phyloP scores from a whole-genome alignment of 192 early-diverging fungal genomes.

The Neocallimastix lanati region DNA sequence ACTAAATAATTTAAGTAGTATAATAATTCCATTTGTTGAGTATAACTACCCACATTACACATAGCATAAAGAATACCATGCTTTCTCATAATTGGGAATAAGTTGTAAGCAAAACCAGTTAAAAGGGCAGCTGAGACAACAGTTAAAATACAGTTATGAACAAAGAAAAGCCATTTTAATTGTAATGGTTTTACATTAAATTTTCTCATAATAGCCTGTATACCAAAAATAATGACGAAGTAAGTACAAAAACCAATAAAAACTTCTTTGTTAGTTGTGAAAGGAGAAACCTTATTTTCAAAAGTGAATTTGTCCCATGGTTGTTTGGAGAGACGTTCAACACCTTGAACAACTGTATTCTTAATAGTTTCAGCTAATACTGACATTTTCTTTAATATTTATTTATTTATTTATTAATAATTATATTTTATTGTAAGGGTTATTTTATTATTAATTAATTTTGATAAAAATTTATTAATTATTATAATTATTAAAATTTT shows the following conservation, averaged over 20 bases:
- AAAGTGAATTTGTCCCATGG: neutral
- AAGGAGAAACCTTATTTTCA: slow-evolving; percentile 3
- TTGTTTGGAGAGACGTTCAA: neutral
- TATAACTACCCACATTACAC: slow-evolving; percentile 50
- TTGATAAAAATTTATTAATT: too few species aligned
- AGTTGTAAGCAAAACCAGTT: slow-evolving; percentile 52
- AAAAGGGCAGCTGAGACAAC: slow-evolving; percentile 47
- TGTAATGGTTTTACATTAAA: slow-evolving; percentile 37
- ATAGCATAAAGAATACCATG: slow-evolving; percentile 55
- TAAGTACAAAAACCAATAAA: slow-evolving; percentile 28
- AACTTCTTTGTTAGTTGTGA: slow-evolving; percentile 26
- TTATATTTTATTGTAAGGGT: too few species aligned
- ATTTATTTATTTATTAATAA: too few species aligned
- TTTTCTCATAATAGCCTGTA: slow-evolving; percentile 43
- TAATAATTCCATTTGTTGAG: slow-evolving; percentile 55
- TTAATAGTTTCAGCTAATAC: neutral
- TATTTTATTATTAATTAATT: too few species aligned
- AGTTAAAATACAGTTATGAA: slow-evolving; percentile 67
- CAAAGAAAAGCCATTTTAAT: slow-evolving; percentile 48
- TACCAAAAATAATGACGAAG: slow-evolving; percentile 62
- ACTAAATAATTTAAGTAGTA: slow-evolving; percentile 87
- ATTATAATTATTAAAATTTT: too few species aligned
- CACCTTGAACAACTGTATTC: neutral
- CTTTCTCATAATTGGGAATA: slow-evolving; percentile 45
- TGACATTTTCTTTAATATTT: neutral